These are phyloP conservation scores for Coemansia furcata DNA, from an alignment of 192 early-diverging fungal genomes.

Conservation along the genomic window DNA sequence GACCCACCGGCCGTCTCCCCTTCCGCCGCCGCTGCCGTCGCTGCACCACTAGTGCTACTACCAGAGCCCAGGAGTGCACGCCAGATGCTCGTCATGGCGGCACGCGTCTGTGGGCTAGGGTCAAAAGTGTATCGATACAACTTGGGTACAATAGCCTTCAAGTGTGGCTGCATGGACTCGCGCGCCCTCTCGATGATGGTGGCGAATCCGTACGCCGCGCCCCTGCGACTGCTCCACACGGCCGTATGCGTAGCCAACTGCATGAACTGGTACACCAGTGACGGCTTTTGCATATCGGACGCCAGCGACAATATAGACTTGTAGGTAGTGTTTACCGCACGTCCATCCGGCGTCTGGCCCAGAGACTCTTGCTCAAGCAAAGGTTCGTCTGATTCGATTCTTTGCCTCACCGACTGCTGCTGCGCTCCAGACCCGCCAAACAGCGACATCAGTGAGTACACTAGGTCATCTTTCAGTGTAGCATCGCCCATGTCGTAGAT, in stretches of 20 bases:
- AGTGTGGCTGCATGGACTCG: slow-evolving; percentile 75
- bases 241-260: slow-evolving; percentile 88
- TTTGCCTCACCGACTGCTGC: slow-evolving; percentile 17
- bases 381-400: slow-evolving; percentile 34
- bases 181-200: slow-evolving; percentile 77
- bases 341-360: slow-evolving; percentile 33
- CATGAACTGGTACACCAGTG: slow-evolving; percentile 93
- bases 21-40: neutral
- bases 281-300: slow-evolving; percentile 89
- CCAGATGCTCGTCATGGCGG: slow-evolving; percentile 93
- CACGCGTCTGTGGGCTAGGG: slow-evolving; percentile 81
- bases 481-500: slow-evolving; percentile 43
- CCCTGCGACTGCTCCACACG: slow-evolving; percentile 86
- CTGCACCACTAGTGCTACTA: neutral
- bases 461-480: slow-evolving; percentile 29
- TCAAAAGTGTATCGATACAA: slow-evolving; percentile 91
- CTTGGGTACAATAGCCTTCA: slow-evolving; percentile 74
- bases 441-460: slow-evolving; percentile 33
- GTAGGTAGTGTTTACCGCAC: slow-evolving; percentile 59
- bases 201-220: slow-evolving; percentile 85
- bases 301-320: slow-evolving; percentile 85
- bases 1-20: neutral
- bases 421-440: slow-evolving; percentile 23
- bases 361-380: slow-evolving; percentile 35
- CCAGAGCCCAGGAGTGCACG: slow-evolving; percentile 60